Conservation (phyloP, 176 grass and related monocot genomes). For the Zoysia pacifica region DNA sequence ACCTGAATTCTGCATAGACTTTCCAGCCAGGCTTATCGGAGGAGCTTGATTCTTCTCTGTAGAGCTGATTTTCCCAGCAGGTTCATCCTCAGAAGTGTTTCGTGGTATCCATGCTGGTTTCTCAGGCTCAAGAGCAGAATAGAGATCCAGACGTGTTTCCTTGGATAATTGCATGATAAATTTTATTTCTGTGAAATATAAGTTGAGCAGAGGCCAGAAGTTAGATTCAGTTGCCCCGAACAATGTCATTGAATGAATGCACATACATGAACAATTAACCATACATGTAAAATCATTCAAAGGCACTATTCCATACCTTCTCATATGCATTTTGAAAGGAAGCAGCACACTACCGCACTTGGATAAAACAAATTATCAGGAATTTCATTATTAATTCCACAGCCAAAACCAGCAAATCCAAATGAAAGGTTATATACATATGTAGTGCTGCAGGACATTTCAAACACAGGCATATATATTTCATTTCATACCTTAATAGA, state of each 20-base stretch:
- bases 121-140: conserved; percentile 31
- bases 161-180: conserved; percentile 59
- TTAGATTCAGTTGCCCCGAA: conserved; percentile 7
- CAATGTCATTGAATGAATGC: background rate
- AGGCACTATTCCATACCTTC: background rate
- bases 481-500: background rate
- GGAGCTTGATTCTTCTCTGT: conserved; percentile 32
- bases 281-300: background rate
- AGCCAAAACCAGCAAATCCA: background rate
- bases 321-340: background rate
- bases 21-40: conserved; percentile 28
- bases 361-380: background rate
- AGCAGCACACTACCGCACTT: background rate
- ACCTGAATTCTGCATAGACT: conserved; percentile 11
- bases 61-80: conserved; percentile 1
- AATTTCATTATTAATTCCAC: background rate
- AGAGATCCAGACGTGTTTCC: conserved; percentile 47
- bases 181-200: conserved; percentile 57
- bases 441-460: background rate
- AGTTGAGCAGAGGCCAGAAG: background rate
- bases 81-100: conserved; percentile 24
- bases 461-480: background rate
- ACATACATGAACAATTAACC: conserved; percentile 12
- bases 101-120: conserved; percentile 31
- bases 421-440: background rate